phyloP scores from a whole-genome alignment of 352 stramenopile species.

The Phytophthora tubulina region DNA sequence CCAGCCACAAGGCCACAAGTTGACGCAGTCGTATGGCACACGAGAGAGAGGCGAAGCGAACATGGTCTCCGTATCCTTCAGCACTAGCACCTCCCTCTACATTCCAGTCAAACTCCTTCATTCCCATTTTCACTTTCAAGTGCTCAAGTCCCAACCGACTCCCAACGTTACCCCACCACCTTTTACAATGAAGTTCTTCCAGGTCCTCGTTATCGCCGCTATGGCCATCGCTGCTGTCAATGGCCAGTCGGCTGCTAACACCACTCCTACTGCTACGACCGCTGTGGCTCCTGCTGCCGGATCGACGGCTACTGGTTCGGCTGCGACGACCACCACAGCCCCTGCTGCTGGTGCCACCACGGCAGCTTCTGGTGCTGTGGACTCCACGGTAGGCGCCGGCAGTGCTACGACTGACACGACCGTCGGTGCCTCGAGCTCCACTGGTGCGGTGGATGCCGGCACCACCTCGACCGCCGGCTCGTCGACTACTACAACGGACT shows the following conservation, averaged over 20 bases:
- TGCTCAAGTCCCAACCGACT: constrained; percentile 36
- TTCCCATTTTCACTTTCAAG: constrained; percentile 31
- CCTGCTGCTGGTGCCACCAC: constrained; percentile 13
- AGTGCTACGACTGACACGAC: constrained; percentile 22
- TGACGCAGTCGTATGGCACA: constrained; percentile 25
- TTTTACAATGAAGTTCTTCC: constrained; percentile 45
- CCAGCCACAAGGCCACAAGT: constrained; percentile 23
- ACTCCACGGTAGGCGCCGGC: constrained; percentile 19
- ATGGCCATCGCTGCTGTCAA: constrained; percentile 38
- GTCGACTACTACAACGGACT: constrained; percentile 28
- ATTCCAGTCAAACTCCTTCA: constrained; percentile 5
- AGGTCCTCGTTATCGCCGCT: constrained; percentile 40
- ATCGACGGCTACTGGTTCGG: not conserved
- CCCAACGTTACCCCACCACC: not conserved
- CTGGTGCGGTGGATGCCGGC: constrained; percentile 18
- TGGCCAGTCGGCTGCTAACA: constrained; percentile 32
- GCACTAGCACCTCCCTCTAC: constrained; percentile 4
- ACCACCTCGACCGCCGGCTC: constrained; percentile 1
- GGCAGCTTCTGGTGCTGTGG: constrained; percentile 18
- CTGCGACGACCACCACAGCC: constrained; percentile 2
- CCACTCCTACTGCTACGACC: constrained; percentile 5
- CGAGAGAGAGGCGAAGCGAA: constrained; percentile 20
- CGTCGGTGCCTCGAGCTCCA: constrained; percentile 23
- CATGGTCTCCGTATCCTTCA: constrained; percentile 7
- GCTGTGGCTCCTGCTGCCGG: constrained; percentile 7